These are phyloP conservation scores for Acanthamoeba quina DNA, from an alignment of 208 protist species.

Conservation along the genomic window DNA sequence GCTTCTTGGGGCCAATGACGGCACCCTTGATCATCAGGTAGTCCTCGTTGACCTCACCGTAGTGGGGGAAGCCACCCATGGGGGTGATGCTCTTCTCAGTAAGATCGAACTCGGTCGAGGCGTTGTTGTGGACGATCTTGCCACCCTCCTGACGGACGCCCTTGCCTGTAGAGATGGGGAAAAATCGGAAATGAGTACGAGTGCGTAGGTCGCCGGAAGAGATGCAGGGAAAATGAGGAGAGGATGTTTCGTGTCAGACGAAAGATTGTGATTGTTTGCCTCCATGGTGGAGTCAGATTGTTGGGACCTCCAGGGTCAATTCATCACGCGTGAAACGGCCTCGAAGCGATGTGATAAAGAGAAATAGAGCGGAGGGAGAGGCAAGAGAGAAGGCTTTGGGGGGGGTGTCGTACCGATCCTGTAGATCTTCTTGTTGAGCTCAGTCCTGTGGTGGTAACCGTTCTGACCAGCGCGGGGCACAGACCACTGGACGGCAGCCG, in stretches of 20 bases:
- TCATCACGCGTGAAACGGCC: constrained; percentile 29
- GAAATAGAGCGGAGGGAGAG: background rate
- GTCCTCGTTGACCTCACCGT: constrained; percentile 97
- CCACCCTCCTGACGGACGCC: constrained; percentile 65
- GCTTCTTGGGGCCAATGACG: constrained; percentile 96
- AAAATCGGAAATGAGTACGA: background rate
- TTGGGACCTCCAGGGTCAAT: constrained; percentile 47
- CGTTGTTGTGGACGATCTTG: constrained; percentile 88
- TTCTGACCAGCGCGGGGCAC: constrained; percentile 99
- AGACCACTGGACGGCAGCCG: constrained; percentile 96
- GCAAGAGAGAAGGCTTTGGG: background rate
- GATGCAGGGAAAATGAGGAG: background rate
- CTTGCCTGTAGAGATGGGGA: background rate
- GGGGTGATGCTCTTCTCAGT: constrained; percentile 99
- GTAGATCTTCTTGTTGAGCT: constrained; percentile 99
- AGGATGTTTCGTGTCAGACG: constrained; percentile 13
- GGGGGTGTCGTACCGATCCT: constrained; percentile 90
- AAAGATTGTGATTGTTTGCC: constrained; percentile 62
- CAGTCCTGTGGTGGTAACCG: constrained; percentile 99
- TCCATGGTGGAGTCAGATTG: constrained; percentile 63
- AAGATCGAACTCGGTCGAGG: constrained; percentile 97
- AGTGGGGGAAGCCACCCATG: constrained; percentile 99
- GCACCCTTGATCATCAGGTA: constrained; percentile 98
- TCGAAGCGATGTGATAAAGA: background rate
- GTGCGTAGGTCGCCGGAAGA: background rate